Evolutionary conservation across 495 filamentous ascomycete species (phyloP), one percentile per base, ranked within the genome.

Genomic region (Aspergillus funiculosus): DNA sequence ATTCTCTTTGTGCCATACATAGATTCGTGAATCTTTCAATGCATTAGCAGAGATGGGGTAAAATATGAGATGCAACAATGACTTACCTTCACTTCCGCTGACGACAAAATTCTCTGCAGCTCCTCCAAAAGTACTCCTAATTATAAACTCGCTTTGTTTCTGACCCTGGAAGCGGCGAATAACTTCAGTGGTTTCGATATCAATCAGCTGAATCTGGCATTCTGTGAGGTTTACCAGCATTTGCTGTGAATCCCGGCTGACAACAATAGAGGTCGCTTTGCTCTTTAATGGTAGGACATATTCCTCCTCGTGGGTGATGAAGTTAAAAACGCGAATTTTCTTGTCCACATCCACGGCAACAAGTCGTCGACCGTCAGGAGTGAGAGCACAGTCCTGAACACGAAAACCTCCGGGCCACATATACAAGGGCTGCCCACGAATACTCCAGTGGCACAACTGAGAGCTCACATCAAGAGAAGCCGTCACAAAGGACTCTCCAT

Each of bases 31-130:
- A 59, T 91, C 89, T 91, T 54, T 32, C 3, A 6, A 2, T 10
- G 9, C n/a, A 43, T 63, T 49, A 65, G 54, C 36, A 57, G 39
- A 22, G 15, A 29, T 4, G 19, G 20, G 15, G 1, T 21, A 5
- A 8, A 42, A 9, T 15, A 2, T 9, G 2, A 15, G 6, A 5
- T 9, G 10, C 9, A 5, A 39, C 10, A 8, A 43, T 31, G 6
- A 13, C 40, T 58, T 71, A 92, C 91, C 89, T 79, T 96, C 88
- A 57, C 89, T 94, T 17, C 92, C 92, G 59, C 83, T 87, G 13
- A 92, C 75, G 20, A 97, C 80, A 60, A 97, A 92, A 57, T 82
- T 88, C 68, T 96, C 90, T 36, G 82, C 78, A 1, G 92, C 89
- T 11, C 92, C 92, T 5, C 94, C 92, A 67, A 95, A 90, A 4